Conservation (phyloP, 2,329 filamentous ascomycete genomes). For the Penicillium palitans region DNA sequence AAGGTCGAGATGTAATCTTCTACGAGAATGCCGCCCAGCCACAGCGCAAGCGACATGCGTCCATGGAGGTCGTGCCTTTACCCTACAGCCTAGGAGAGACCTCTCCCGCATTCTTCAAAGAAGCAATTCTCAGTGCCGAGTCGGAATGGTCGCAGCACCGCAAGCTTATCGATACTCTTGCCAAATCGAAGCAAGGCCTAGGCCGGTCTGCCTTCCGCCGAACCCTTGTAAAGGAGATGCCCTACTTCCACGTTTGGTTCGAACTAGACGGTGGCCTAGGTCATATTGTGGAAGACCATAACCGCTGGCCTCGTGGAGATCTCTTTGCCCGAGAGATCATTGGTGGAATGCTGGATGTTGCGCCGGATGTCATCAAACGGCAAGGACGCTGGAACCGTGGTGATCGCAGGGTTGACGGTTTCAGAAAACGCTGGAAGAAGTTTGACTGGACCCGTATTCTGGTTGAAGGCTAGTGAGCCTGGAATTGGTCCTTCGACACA, state of each 20-base stretch:
- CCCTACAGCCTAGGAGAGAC: constrained; percentile 89
- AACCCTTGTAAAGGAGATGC: constrained; percentile 89
- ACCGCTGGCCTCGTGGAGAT: constrained; percentile 85
- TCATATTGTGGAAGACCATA: constrained; percentile 84
- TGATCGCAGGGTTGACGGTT: constrained; percentile 67
- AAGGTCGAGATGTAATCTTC: constrained; percentile 89
- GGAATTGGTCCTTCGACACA: neutral
- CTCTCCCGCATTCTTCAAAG: constrained; percentile 90
- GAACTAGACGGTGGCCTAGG: constrained; percentile 86
- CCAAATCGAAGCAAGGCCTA: constrained; percentile 59
- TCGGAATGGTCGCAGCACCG: constrained; percentile 95
- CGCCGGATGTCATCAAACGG: constrained; percentile 79
- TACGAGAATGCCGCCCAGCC: constrained; percentile 94
- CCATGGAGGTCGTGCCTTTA: constrained; percentile 81
- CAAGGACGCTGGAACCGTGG: constrained; percentile 82
- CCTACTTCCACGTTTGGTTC: constrained; percentile 98
- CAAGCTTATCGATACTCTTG: constrained; percentile 84
- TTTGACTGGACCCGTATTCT: constrained; percentile 83
- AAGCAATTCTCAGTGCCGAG: constrained; percentile 84
- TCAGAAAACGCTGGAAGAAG: constrained; percentile 82
- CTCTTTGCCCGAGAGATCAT: constrained; percentile 89
- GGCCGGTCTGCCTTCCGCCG: constrained; percentile 81
- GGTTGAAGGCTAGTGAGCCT: constrained; percentile 45
- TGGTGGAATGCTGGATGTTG: constrained; percentile 85
- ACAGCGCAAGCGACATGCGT: constrained; percentile 75